phyloP scores from a whole-genome alignment of 208 protist genomes.

The Trypanosoma boissoni region DNA sequence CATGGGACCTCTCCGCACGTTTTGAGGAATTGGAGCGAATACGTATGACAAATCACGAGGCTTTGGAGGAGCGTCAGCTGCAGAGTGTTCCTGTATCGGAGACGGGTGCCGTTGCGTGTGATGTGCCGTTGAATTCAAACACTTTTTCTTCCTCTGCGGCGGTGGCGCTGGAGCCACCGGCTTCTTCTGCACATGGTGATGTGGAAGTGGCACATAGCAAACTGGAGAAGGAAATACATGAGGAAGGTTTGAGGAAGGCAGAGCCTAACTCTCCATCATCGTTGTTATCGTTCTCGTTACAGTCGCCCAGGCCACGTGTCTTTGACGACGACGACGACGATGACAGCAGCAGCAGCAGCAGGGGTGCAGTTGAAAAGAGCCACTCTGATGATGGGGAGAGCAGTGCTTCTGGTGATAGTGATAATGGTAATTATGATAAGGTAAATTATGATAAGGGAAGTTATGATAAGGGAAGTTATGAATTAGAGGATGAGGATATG shows the following conservation, averaged over 20 bases:
- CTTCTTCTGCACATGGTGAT: no score
- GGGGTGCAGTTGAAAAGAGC: background rate
- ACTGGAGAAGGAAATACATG: no score
- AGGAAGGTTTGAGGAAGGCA: no score
- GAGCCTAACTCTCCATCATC: no score
- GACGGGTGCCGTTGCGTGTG: background rate
- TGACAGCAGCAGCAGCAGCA: background rate
- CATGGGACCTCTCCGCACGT: constrained; percentile 15
- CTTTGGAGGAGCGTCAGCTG: constrained; percentile 21
- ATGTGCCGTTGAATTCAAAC: background rate
- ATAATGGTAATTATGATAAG: background rate
- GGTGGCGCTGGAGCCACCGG: no score
- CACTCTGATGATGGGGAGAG: background rate
- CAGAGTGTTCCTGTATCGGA: background rate
- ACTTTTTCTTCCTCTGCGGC: background rate
- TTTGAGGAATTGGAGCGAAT: constrained; percentile 24
- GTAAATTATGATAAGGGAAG: background rate
- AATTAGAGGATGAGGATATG: no score
- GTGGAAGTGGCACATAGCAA: no score
- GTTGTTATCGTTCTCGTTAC: no score
- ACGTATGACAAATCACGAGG: constrained; percentile 25
- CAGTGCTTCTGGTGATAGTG: background rate
- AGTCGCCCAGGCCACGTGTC: no score
- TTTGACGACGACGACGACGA: no score
- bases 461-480: no score